phyloP scores from a whole-genome alignment of 1,284 basidiomycete genomes.

The Macrocybe sp. region DNA sequence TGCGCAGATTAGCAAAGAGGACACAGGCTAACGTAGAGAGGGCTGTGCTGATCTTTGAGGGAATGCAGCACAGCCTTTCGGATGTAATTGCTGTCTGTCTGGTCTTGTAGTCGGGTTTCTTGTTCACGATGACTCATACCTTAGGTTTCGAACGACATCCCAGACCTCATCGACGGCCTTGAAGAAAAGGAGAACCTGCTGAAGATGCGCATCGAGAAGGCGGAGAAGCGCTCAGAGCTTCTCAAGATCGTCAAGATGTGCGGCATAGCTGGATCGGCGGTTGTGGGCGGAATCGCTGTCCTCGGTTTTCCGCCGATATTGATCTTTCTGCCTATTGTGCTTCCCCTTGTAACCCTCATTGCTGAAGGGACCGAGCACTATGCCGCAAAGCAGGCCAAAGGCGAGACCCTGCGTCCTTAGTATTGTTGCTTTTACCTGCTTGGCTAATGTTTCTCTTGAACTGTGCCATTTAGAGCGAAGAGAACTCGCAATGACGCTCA shows the following conservation, averaged over 20 bases:
- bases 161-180: background rate
- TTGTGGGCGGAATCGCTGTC: conserved; percentile 5
- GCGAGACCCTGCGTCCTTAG: background rate
- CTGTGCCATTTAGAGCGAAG: conserved; percentile 1
- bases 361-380: conserved; percentile 6
- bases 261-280: conserved; percentile 5
- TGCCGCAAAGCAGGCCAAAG: conserved; percentile 4
- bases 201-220: background rate
- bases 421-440: too few species aligned
- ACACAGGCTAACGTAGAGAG: background rate
- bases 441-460: background rate
- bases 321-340: conserved; percentile 7
- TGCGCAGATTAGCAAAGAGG: background rate
- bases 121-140: background rate
- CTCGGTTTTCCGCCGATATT: conserved; percentile 8
- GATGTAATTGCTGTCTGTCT: background rate
- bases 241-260: conserved; percentile 7
- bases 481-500: conserved; percentile 3
- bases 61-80: conserved; percentile 1
- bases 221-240: background rate
- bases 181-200: background rate
- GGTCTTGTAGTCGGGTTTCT: too few species aligned
- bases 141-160: conserved; percentile 5
- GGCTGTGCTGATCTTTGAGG: background rate
- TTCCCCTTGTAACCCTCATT: conserved; percentile 8